Base-by-base conservation (phyloP, 495 filamentous ascomycete genomes). In the Penicillium goetzii region DNA sequence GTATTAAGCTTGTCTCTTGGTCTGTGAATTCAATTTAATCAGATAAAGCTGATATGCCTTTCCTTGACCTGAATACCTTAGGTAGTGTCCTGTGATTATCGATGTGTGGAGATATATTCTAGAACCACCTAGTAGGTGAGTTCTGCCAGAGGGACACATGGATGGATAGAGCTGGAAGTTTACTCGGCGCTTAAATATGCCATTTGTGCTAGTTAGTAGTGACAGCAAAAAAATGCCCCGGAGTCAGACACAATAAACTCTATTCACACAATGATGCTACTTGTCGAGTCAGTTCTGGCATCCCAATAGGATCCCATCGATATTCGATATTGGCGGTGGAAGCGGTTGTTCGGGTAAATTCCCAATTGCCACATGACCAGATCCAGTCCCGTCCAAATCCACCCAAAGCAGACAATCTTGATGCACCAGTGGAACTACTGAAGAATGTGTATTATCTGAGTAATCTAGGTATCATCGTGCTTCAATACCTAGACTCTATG, bases 321-420 rank as follows among this genome's bases (percentile, higher is more conserved):
- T 36, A 36, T 36, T 17, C 8, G 28, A 52, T 17, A 15, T 33
- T 28, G 50, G 50, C 28, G 23, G 17, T 17, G 25, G 14, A 14
- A 33, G 26, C 50, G 50, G 50, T n/a, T 53, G 26, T 53, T 53
- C 50, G 50, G 50, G 50, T 53, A 53, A 53, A 53, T 53, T 53
- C 26, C 50, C 6, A n/a, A 43, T 43, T n/a, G 41, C n/a, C 41
- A 11, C n/a, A 43, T 21, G 17, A 21, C 19, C 6, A 3, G 19
- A 9, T 43, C 41, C 41, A 36, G 34, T 36, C 10, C 34, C 17
- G 3, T 19, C 17, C 19, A 25, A n/a, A n/a, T n/a, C n/a, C n/a
- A n/a, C n/a, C n/a, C n/a, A n/a, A n/a, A 47, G 43, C 21, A 21
- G 21, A 25, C 10, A 25, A 12, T 47, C 19, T 25, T 21, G 41